These are phyloP conservation scores for Guadua angustifolia DNA, from an alignment of 176 grass and related monocot species.

Conservation along the genomic window DNA sequence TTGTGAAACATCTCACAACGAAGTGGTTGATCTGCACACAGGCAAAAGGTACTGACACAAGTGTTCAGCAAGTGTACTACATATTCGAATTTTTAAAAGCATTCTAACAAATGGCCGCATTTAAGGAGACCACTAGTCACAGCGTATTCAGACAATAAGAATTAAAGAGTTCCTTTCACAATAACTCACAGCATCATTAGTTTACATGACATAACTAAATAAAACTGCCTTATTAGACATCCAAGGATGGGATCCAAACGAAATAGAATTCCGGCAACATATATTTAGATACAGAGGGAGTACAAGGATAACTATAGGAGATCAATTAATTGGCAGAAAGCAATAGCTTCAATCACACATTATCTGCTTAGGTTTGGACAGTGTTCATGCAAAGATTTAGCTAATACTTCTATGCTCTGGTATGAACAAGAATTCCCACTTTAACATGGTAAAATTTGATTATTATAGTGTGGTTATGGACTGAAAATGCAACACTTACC, in stretches of 20 bases:
- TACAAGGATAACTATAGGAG: background rate
- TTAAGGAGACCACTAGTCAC: background rate
- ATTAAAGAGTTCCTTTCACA: background rate
- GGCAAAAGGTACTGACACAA: background rate
- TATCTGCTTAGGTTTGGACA: background rate
- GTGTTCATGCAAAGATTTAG: background rate
- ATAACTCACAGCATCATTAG: background rate
- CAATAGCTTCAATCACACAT: background rate
- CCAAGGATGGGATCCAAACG: no score
- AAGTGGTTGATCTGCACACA: slow-evolving; percentile 5
- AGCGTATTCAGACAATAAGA: background rate
- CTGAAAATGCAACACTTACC: background rate
- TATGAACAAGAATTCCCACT: background rate
- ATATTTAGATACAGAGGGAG: no score
- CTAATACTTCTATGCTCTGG: background rate
- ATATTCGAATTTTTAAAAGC: background rate
- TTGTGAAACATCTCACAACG: background rate
- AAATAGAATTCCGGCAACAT: no score
- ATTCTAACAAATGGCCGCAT: background rate
- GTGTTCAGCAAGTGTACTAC: background rate
- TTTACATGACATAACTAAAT: background rate
- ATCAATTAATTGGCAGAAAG: background rate
- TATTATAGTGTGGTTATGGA: background rate
- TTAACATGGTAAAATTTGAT: background rate
- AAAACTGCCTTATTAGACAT: background rate